These are phyloP conservation scores for Botrytis tulipae DNA, from an alignment of 2,329 filamentous ascomycete species.

Conservation along the genomic window DNA sequence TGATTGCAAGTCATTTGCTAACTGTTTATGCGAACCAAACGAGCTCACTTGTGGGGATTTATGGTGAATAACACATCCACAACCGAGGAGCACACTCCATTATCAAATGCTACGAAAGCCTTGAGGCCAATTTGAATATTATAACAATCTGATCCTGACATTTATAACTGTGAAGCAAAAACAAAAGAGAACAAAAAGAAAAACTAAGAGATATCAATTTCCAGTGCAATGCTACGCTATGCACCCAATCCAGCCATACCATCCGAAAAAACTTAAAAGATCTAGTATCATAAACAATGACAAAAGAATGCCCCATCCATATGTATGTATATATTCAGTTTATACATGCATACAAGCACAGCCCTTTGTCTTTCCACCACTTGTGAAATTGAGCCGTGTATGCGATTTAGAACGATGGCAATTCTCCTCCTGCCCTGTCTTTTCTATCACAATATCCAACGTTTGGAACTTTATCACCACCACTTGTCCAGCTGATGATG, in stretches of 20 bases:
- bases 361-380: not conserved
- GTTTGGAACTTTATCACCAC: slow-evolving; percentile 46
- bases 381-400: not conserved
- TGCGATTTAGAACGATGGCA: slow-evolving; percentile 4
- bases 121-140: not conserved
- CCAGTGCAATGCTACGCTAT: slow-evolving; percentile 18
- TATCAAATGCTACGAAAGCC: not conserved
- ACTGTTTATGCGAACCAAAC: too few species aligned
- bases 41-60: not conserved
- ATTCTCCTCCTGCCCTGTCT: slow-evolving; percentile 16
- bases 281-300: slow-evolving; percentile 14
- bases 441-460: slow-evolving; percentile 62
- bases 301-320: not conserved
- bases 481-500: slow-evolving; percentile 77
- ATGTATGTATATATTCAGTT: slow-evolving; percentile 1
- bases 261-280: not conserved
- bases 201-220: slow-evolving; percentile 3
- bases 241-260: slow-evolving; percentile 1
- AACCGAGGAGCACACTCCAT: not conserved
- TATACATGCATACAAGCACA: slow-evolving; percentile 13
- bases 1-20: too few species aligned
- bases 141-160: not conserved
- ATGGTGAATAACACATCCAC: not conserved
- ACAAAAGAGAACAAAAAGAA: not conserved
- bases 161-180: not conserved